Conservation (phyloP, 2,329 filamentous ascomycete genomes). For the Cytospora schulzeri region DNA sequence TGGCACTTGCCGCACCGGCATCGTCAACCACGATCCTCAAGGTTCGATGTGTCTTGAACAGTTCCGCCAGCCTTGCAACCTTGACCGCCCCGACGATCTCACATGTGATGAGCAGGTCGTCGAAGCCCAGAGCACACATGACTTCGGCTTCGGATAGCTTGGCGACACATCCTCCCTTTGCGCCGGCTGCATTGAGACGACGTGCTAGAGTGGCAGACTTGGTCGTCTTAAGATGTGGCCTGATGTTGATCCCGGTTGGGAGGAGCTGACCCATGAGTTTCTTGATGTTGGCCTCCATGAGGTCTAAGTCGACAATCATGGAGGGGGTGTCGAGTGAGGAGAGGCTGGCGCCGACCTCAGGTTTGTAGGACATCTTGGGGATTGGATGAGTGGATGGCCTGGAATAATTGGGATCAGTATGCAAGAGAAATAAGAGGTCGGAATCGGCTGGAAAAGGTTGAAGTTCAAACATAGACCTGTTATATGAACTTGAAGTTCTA, state of each 20-base stretch:
- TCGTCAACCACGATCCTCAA: slow-evolving; percentile 53
- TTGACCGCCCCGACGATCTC: slow-evolving; percentile 52
- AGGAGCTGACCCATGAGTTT: slow-evolving; percentile 49
- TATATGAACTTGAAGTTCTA: neutral
- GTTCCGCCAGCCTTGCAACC: slow-evolving; percentile 47
- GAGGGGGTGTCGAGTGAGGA: slow-evolving; percentile 54
- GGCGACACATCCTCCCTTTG: slow-evolving; percentile 54
- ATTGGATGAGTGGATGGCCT: neutral
- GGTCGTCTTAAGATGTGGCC: slow-evolving; percentile 57
- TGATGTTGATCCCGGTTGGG: slow-evolving; percentile 47
- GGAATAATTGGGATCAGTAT: neutral
- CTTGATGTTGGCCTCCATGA: slow-evolving; percentile 54
- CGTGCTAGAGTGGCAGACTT: slow-evolving; percentile 50
- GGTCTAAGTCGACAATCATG: slow-evolving; percentile 56
- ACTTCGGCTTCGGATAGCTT: slow-evolving; percentile 52
- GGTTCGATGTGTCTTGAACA: slow-evolving; percentile 41
- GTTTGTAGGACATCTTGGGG: slow-evolving; percentile 36
- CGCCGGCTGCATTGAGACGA: slow-evolving; percentile 48
- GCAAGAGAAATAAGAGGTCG: neutral
- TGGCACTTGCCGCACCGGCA: slow-evolving; percentile 45
- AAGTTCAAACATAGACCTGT: neutral
- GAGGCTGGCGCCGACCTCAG: slow-evolving; percentile 46
- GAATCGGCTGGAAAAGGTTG: neutral
- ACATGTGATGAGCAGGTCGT: slow-evolving; percentile 54
- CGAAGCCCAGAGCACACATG: slow-evolving; percentile 46